These are phyloP conservation scores for Oenanthe sinensis DNA, from an alignment of 129 eudicot genomes.

Conservation along the genomic window DNA sequence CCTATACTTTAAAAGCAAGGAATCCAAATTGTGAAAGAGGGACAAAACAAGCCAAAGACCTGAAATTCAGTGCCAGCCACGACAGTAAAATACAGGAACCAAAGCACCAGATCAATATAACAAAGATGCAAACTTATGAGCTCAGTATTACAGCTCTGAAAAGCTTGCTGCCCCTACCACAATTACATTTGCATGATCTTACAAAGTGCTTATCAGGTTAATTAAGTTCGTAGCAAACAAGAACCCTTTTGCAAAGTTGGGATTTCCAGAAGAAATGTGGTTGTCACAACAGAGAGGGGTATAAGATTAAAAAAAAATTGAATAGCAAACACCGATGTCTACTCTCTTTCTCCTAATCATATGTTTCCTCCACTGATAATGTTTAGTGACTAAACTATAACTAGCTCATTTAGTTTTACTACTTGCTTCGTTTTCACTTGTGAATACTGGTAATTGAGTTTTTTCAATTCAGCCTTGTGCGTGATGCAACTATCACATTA, in stretches of 20 bases:
- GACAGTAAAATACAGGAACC: background rate
- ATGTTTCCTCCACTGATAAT: too few species aligned
- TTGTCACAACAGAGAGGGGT: background rate
- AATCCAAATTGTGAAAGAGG: background rate
- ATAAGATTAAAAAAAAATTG: background rate
- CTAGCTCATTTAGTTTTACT: background rate
- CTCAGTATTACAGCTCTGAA: background rate
- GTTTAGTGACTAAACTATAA: background rate
- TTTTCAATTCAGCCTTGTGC: background rate
- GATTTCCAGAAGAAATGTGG: background rate
- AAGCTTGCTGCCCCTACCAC: conserved; percentile 52
- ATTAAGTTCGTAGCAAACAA: too few species aligned
- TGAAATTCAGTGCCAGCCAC: background rate
- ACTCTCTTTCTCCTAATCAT: too few species aligned
- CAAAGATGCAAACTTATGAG: background rate
- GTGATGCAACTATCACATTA: background rate
- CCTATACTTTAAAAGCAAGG: background rate
- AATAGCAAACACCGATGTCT: background rate
- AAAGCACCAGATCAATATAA: background rate
- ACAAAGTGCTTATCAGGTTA: background rate
- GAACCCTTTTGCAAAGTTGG: background rate
- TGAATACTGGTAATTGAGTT: background rate
- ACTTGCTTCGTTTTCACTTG: background rate
- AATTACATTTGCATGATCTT: background rate
- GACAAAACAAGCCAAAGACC: background rate